Evolutionary conservation across 2,329 filamentous ascomycete species (phyloP).

Genomic region (Phaeoacremonium minimum): DNA sequence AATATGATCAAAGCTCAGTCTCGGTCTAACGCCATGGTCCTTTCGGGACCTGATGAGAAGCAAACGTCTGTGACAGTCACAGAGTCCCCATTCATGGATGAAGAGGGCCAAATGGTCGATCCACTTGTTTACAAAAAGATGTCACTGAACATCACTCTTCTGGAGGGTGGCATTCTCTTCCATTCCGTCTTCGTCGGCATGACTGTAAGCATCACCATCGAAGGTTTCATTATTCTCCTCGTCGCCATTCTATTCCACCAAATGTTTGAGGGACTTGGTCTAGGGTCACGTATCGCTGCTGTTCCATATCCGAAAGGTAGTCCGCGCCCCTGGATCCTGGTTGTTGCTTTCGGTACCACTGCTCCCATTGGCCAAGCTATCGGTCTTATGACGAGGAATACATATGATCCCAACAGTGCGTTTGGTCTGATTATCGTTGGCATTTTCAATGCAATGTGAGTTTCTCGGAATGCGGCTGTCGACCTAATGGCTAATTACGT

Average conservation of each 20-base stretch:
- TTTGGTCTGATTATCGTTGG: conserved; percentile 62
- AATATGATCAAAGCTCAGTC: conserved; percentile 42
- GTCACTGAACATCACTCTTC: conserved; percentile 67
- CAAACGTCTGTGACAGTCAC: conserved; percentile 21
- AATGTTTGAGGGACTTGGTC: conserved; percentile 64
- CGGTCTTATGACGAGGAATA: conserved; percentile 49
- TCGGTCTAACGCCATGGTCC: too few species aligned
- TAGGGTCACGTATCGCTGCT: conserved; percentile 66
- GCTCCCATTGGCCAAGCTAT: conserved; percentile 63
- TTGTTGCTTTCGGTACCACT: conserved; percentile 59
- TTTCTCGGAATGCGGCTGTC: neutral
- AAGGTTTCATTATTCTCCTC: conserved; percentile 62
- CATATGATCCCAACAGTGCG: conserved; percentile 59
- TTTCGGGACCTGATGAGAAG: conserved; percentile 15
- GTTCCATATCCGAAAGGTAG: conserved; percentile 56
- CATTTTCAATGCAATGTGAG: conserved; percentile 60
- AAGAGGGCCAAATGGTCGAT: conserved; percentile 38
- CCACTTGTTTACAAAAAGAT: conserved; percentile 52
- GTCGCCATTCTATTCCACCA: conserved; percentile 70
- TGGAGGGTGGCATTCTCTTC: conserved; percentile 76
- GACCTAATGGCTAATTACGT: conserved; percentile 1
- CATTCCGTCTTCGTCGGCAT: conserved; percentile 75
- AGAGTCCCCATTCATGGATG: conserved; percentile 34
- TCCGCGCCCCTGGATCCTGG: conserved; percentile 55
- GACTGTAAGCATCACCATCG: conserved; percentile 65